Evolutionary conservation across 208 protist genomes (phyloP), one percentile per base, ranked within the genome.

Genomic region (Wallacemonas collosoma): DNA sequence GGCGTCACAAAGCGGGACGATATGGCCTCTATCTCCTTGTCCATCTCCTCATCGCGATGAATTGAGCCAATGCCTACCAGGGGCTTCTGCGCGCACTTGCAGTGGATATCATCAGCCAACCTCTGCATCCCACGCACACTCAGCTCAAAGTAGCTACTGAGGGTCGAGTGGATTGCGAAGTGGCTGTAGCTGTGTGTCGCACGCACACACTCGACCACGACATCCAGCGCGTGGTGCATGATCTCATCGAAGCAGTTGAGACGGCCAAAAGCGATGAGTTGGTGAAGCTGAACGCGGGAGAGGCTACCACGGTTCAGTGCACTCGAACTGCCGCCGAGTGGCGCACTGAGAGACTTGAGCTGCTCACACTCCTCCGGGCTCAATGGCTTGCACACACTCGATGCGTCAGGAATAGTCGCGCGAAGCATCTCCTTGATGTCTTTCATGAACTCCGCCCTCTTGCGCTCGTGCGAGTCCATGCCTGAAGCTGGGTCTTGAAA

Each of bases 171-270:
- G 61, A 95, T 77, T 45, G 79, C 76, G 51, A 81, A 87, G 79
- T 88, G 85, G 0, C 70, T 54, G 68, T 89, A 88, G 44, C 74
- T 82, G 17, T 71, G 38, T 5, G 82, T 78, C 39, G 50, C 63
- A 55, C 80, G 75, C 50, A 93, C 61, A 9, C 76, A 86, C 60
- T 79, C 79, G 1, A 95, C 71, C 1, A 87, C 81, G 56, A 90
- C 75, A 56, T 83, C 79, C 3, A 95, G 80, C 6, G 91, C 91
- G 5, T 82, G 64, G 43, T 81, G 78, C 40, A 76, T 79, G 14
- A 93, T 15, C 54, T 78, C 77, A 44, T 93, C 85, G 58, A 86
- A 95, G 58, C 74, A 75, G 77, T 80, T 85, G 45, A 76, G 71
- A 26, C 85, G 85, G 11, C 85, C 81, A 12, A 71, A 71, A 1